Evolutionary conservation across 345 rosid species (phyloP).

Genomic region (Salix purpurea): DNA sequence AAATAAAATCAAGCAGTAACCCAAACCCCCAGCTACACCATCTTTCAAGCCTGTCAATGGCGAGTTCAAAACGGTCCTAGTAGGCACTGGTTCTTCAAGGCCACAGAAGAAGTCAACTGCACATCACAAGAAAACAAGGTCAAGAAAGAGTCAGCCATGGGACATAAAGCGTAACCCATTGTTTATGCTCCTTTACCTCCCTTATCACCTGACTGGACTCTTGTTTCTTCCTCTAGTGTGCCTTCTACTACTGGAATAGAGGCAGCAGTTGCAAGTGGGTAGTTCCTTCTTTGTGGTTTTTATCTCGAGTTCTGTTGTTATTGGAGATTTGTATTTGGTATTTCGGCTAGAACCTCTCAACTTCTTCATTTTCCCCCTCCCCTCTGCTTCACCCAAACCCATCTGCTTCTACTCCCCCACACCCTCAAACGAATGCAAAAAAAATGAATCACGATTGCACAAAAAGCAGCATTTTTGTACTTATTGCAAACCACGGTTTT

Average conservation of each 20-base stretch:
- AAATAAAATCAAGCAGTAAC: too few relatives aligned
- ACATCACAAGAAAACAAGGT: constrained; percentile 93
- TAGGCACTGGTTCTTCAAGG: constrained; percentile 40
- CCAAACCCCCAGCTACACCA: too few relatives aligned
- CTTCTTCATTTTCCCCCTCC: too few relatives aligned
- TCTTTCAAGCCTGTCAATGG: not conserved
- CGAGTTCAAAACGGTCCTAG: not conserved
- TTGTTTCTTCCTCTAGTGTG: constrained; percentile 12
- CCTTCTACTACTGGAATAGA: constrained; percentile 11
- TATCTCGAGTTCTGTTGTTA: not conserved
- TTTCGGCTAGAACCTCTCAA: not conserved
- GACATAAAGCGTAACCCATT: constrained; percentile 75
- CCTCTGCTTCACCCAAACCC: too few relatives aligned
- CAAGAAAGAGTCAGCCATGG: constrained; percentile 77
- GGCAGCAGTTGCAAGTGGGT: constrained; percentile 27
- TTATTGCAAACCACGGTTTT: too few relatives aligned
- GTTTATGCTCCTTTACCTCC: constrained; percentile 69
- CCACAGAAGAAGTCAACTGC: constrained; percentile 86
- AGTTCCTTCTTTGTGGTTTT: constrained; percentile 15
- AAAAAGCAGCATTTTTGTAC: too few relatives aligned
- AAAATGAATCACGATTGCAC: too few relatives aligned
- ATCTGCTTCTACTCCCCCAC: too few relatives aligned
- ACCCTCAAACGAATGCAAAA: too few relatives aligned
- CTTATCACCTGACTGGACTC: constrained; percentile 35
- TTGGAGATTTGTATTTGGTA: constrained; percentile 4